A percentile compares a stretch with the other conserved stretches of the same genome.
These are phyloP conservation scores for Sutorius eximius DNA, from an alignment of 1,284 basidiomycete species.

Conservation along the genomic window DNA sequence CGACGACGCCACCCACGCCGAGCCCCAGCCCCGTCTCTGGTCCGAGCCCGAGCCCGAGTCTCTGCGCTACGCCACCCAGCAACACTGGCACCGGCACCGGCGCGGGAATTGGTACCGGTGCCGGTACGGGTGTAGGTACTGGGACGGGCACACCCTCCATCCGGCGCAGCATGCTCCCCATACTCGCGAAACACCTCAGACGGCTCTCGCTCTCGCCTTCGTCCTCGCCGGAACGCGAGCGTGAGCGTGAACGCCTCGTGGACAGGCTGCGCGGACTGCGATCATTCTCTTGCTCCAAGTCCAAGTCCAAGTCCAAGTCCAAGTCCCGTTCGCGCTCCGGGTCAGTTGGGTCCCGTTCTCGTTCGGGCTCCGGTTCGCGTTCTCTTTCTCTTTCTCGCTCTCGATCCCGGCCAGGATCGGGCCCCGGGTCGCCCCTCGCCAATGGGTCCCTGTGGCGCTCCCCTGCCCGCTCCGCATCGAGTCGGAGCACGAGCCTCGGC, in stretches of 20 bases:
- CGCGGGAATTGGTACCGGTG: not conserved
- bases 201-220: constrained; percentile 24
- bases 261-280: constrained; percentile 21
- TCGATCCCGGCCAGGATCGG: not conserved
- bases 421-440: constrained; percentile 10
- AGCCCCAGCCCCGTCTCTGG: constrained; percentile 1
- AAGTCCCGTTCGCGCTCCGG: not conserved
- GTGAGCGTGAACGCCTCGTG: constrained; percentile 19
- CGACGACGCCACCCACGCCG: constrained; percentile 26
- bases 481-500: constrained; percentile 10
- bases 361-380: too few species aligned
- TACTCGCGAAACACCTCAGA: constrained; percentile 26
- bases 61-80: not conserved
- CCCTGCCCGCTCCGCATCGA: constrained; percentile 20
- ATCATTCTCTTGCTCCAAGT: constrained; percentile 13
- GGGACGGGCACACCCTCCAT: constrained; percentile 10
- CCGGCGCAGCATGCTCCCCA: constrained; percentile 32
- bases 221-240: constrained; percentile 17
- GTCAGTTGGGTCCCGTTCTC: not conserved
- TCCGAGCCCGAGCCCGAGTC: not conserved
- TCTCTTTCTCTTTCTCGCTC: too few species aligned
- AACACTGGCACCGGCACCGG: constrained; percentile 3
- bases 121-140: not conserved
- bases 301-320: not conserved
- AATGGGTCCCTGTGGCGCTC: constrained; percentile 15